Evolutionary conservation across 2,329 filamentous ascomycete genomes (phyloP), one percentile per base, ranked within the genome.

Genomic region (Aspergillus cejpii): DNA sequence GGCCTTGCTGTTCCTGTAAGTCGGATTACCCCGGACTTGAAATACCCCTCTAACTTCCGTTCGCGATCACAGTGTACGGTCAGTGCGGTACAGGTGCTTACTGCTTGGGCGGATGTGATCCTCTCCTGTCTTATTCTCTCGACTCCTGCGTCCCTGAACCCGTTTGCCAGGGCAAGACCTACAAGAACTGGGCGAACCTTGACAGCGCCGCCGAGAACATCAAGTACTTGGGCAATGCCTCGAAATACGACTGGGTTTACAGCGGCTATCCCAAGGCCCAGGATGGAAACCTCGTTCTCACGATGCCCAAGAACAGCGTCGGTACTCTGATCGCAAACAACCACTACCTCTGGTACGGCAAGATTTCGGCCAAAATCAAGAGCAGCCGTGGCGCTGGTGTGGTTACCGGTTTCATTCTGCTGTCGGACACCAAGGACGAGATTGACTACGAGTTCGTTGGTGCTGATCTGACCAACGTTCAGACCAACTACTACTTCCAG

Each of bases 401-500:
- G 17, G 85, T 98, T n/a, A 94, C 89, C 1, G 91, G 89, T 23
- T 98, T 98, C 65, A 98, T 98, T 65, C 75, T 97, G 62, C 81
- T 96, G 68, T 90, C 86, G 27, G 91, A 97, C 61, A 85, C 94
- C 61, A 94, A 96, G 76, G 92, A 98, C 62, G 92, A 98, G 70
- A 95, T 98, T 60, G 92, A 98, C 72, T 97, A 88, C 65, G 92
- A 98, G 67, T 97, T 85, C 65, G 79, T 98, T 43, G 92, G 92
- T 54, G 78, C 78, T 36, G 87, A 96, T 61, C 74, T 94, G 50
- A 62, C 74, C 37, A 79, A 77, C 51, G 87, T 85, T 14, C 90
- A 98, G 74, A 92, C 89, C 64, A 98, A 98, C 74, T 98, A 83
- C 75, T 98, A 96, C 72, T 96, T 85, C 72, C 90, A 96, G 72